These are phyloP conservation scores for Aspergillus tubingensis DNA, from an alignment of 2,329 filamentous ascomycete genomes.

Conservation along the genomic window DNA sequence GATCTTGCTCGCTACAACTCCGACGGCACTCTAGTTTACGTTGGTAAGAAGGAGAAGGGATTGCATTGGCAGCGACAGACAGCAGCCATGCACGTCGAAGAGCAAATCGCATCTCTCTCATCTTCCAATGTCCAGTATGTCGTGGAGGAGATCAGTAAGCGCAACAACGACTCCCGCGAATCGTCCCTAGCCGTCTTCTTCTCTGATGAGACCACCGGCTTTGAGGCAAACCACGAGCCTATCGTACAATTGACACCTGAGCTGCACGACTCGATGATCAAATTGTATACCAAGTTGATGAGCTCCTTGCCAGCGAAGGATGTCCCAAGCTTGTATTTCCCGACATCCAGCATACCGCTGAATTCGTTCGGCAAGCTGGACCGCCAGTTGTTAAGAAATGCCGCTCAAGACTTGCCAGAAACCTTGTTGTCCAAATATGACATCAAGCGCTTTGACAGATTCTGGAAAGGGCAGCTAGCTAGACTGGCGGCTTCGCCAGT, in stretches of 20 bases:
- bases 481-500: conserved; percentile 4
- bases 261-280: conserved; percentile 16
- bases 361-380: conserved; percentile 37
- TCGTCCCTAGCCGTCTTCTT: conserved; percentile 27
- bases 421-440: conserved; percentile 19
- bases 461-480: conserved; percentile 21
- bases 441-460: conserved; percentile 23
- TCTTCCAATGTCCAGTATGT: conserved; percentile 21
- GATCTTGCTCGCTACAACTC: conserved; percentile 42
- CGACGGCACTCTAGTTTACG: conserved; percentile 36
- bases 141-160: conserved; percentile 20
- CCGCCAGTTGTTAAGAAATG: conserved; percentile 22
- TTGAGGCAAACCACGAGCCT: background rate
- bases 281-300: conserved; percentile 25
- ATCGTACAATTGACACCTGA: conserved; percentile 19
- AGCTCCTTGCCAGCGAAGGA: conserved; percentile 33
- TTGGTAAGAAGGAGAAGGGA: conserved; percentile 33
- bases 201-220: conserved; percentile 4
- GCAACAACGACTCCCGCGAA: background rate
- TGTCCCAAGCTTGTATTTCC: conserved; percentile 39
- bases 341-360: conserved; percentile 35
- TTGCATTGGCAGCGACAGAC: background rate
- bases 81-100: conserved; percentile 15
- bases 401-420: conserved; percentile 17
- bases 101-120: conserved; percentile 16